Percentiles rank a stretch among this genome's conserved stretches.
These are phyloP conservation scores for Haplosporangium gracile DNA, from an alignment of 192 early-diverging fungal genomes.

Conservation along the genomic window DNA sequence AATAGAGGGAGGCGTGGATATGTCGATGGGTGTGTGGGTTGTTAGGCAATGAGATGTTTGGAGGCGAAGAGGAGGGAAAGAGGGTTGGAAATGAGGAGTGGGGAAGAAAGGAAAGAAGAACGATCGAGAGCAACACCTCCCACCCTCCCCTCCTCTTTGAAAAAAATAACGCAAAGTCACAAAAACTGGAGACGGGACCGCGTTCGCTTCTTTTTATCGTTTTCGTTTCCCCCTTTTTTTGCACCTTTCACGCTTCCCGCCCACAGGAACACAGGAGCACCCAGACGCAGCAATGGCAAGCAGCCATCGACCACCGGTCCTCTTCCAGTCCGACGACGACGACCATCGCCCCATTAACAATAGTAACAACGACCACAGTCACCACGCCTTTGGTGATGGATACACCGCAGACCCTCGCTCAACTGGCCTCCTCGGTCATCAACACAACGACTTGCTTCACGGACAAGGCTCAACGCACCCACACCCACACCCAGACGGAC, in stretches of 20 bases:
- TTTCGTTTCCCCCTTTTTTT: neutral
- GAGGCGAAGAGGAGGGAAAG: neutral
- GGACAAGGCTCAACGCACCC: neutral
- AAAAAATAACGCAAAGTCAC: constrained; percentile 8
- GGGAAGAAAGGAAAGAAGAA: neutral
- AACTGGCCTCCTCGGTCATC: neutral
- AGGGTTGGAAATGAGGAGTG: neutral
- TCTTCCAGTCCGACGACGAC: constrained; percentile 40
- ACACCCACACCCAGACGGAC: neutral
- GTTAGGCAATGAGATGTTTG: neutral
- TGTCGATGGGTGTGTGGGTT: neutral
- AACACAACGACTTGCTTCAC: neutral
- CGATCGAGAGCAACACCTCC: constrained; percentile 1
- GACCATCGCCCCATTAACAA: constrained; percentile 2
- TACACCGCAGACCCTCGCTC: neutral
- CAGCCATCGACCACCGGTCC: constrained; percentile 41
- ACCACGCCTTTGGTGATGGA: constrained; percentile 1
- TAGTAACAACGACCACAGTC: neutral
- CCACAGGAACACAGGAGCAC: constrained; percentile 1
- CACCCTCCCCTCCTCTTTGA: neutral
- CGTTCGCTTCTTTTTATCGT: neutral
- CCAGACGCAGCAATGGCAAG: neutral
- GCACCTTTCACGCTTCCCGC: neutral
- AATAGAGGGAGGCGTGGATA: neutral
- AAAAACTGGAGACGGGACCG: neutral